phyloP scores from a whole-genome alignment of 2,329 filamentous ascomycete species.

The Neofusicoccum sp. region DNA sequence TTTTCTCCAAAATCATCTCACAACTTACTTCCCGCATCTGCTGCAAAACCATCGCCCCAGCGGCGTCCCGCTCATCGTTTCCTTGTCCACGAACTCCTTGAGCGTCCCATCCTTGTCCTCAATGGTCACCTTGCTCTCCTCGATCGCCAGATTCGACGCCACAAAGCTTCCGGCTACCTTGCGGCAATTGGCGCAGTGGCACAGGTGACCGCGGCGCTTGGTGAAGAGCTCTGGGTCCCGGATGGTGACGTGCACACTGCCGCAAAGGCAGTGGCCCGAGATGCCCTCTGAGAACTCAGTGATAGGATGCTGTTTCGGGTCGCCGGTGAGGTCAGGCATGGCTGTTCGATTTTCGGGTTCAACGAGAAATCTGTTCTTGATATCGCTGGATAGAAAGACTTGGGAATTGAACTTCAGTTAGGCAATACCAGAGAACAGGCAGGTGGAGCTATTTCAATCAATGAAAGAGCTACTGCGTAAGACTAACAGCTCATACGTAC shows the following conservation, averaged over 20 bases:
- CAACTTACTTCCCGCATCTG: constrained; percentile 48
- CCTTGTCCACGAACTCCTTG: constrained; percentile 48
- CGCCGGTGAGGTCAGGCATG: constrained; percentile 33
- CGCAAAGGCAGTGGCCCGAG: constrained; percentile 50
- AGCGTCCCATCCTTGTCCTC: constrained; percentile 49
- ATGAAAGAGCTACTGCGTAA: no score
- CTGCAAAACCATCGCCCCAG: constrained; percentile 51
- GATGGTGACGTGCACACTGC: constrained; percentile 52
- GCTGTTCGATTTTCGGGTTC: neutral
- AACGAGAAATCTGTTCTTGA: no score
- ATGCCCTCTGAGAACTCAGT: constrained; percentile 39
- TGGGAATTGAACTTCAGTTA: no score
- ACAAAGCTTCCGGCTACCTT: constrained; percentile 52
- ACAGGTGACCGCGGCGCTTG: constrained; percentile 49
- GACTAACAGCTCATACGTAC: no score
- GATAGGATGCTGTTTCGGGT: constrained; percentile 42
- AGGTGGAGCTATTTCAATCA: no score
- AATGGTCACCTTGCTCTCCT: constrained; percentile 50
- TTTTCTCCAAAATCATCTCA: no score
- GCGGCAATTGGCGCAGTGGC: constrained; percentile 56
- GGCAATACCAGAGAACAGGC: no score
- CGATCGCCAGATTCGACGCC: constrained; percentile 44
- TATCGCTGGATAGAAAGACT: no score
- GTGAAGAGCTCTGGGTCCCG: constrained; percentile 52
- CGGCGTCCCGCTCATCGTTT: constrained; percentile 51